Conservation (phyloP, 306 rosid genomes). For the Fagus crenata region DNA sequence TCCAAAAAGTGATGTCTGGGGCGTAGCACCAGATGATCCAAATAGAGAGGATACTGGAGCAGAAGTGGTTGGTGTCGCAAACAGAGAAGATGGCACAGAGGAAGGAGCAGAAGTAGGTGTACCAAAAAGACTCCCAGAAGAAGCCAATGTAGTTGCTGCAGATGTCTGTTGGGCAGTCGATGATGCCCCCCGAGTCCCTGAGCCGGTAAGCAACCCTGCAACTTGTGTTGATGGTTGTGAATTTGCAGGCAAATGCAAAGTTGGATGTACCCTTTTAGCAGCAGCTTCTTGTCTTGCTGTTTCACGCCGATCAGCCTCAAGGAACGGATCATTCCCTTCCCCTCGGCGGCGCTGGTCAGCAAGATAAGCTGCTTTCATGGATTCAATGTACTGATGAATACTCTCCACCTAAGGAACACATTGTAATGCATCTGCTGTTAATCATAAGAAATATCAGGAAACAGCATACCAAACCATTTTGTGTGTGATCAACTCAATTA, state of each 20-base stretch:
- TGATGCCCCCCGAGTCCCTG: slow-evolving; percentile 59
- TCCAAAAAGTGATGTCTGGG: slow-evolving; percentile 63
- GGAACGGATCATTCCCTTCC: slow-evolving; percentile 83
- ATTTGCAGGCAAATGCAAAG: slow-evolving; percentile 76
- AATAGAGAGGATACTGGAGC: slow-evolving; percentile 58
- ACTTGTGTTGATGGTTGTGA: slow-evolving; percentile 85
- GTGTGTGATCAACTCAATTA: not conserved
- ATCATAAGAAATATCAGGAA: slow-evolving; percentile 15
- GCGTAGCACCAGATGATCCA: slow-evolving; percentile 59
- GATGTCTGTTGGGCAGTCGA: slow-evolving; percentile 50
- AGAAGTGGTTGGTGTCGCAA: slow-evolving; percentile 73
- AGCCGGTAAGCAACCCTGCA: slow-evolving; percentile 73
- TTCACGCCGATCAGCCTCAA: slow-evolving; percentile 97
- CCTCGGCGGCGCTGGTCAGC: slow-evolving; percentile 84
- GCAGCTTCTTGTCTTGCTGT: slow-evolving; percentile 96
- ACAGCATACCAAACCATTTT: slow-evolving; percentile 17
- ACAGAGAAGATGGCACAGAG: slow-evolving; percentile 57
- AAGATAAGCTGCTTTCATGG: slow-evolving; percentile 87
- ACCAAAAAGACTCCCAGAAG: slow-evolving; percentile 70
- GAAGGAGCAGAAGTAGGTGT: slow-evolving; percentile 73
- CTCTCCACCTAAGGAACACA: slow-evolving; percentile 72
- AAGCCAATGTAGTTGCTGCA: slow-evolving; percentile 50
- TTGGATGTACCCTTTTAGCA: slow-evolving; percentile 88
- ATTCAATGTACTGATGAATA: slow-evolving; percentile 89
- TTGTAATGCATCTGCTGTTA: slow-evolving; percentile 26